Evolutionary conservation across 495 filamentous ascomycete species (phyloP).

Genomic region (Neurospora sp.): DNA sequence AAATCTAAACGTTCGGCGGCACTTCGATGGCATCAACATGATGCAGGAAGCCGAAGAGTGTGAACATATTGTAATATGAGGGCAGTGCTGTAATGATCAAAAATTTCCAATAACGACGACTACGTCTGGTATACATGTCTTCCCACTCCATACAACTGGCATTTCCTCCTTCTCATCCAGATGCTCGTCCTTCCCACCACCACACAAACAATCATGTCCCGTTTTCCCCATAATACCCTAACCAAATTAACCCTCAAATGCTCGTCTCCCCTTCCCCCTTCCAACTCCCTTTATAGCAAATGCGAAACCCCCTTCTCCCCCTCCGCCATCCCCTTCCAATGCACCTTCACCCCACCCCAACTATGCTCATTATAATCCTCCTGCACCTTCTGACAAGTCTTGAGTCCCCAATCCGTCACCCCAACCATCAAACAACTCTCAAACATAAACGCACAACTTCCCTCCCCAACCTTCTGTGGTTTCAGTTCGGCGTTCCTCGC

Average conservation of each 20-base stretch:
- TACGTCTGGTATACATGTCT: neutral
- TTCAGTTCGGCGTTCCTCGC: constrained; percentile 45
- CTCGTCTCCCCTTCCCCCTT: neutral
- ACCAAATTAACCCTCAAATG: neutral
- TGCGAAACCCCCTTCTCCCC: neutral
- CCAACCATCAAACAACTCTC: constrained; percentile 75
- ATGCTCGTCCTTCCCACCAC: neutral
- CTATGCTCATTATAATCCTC: constrained; percentile 74
- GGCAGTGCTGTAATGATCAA: neutral
- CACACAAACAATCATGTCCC: neutral
- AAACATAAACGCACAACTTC: constrained; percentile 58
- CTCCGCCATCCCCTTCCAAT: constrained; percentile 47
- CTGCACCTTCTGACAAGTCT: constrained; percentile 77
- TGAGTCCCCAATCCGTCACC: constrained; percentile 84
- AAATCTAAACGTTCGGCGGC: neutral
- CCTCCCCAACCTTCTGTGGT: constrained; percentile 44
- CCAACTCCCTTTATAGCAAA: neutral
- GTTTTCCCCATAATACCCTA: neutral
- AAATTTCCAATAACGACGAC: neutral
- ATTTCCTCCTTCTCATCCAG: neutral
- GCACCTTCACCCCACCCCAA: constrained; percentile 69
- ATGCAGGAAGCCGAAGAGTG: neutral
- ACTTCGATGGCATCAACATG: neutral
- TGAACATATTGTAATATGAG: neutral
- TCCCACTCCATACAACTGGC: neutral